A percentile compares a stretch with the other conserved stretches of the same genome.
phyloP scores from a whole-genome alignment of 2,329 filamentous ascomycete genomes.

The Fusarium chlamydosporum region DNA sequence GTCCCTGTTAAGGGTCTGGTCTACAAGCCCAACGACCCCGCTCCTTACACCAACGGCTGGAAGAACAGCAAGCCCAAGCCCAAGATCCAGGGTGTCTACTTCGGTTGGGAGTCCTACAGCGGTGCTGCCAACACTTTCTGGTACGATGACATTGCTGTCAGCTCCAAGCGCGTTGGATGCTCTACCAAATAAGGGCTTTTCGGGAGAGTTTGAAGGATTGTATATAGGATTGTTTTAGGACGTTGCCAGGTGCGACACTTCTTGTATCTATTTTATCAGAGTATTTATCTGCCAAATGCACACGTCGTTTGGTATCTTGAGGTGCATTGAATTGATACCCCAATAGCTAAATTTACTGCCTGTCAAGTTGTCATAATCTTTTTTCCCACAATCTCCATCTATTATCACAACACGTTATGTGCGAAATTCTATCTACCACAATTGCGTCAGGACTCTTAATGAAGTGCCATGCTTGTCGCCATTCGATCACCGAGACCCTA shows the following conservation, averaged over 20 bases:
- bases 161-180: slow-evolving; percentile 45
- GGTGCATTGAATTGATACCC: too few species aligned
- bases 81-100: slow-evolving; percentile 69
- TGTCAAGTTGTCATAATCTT: neutral
- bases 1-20: slow-evolving; percentile 64
- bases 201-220: neutral
- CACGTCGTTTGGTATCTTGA: neutral
- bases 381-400: neutral
- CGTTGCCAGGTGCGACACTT: slow-evolving; percentile 31
- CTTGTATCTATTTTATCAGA: slow-evolving; percentile 32
- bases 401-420: neutral
- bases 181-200: slow-evolving; percentile 21
- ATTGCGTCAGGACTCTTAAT: neutral
- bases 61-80: slow-evolving; percentile 64
- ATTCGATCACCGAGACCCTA: slow-evolving; percentile 1
- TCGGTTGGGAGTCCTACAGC: slow-evolving; percentile 75
- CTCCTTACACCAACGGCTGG: slow-evolving; percentile 63
- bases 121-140: slow-evolving; percentile 73
- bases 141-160: slow-evolving; percentile 71
- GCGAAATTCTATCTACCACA: neutral
- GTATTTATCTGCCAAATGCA: slow-evolving; percentile 6
- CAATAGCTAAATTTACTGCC: neutral
- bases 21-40: slow-evolving; percentile 58
- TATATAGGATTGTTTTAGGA: slow-evolving; percentile 24
- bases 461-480: too few species aligned